phyloP scores from a whole-genome alignment of 441 rosid genomes.

The Metrosideros polymorpha region DNA sequence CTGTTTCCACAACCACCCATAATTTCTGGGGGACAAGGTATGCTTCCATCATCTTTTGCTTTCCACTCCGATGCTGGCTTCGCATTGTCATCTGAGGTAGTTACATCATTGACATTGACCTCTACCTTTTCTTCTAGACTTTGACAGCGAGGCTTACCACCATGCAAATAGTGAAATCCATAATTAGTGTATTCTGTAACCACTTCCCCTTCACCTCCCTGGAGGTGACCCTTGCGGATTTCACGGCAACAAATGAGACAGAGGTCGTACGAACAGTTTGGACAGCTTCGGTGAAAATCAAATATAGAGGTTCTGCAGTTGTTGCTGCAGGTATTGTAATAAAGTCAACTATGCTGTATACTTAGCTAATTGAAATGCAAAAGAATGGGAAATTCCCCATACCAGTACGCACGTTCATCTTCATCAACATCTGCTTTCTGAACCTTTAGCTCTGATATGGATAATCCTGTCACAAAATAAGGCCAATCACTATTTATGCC shows the following conservation, averaged over 20 bases:
- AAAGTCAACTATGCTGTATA: background rate
- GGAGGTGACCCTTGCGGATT: conserved; percentile 51
- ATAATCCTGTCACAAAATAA: conserved; percentile 21
- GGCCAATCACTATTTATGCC: background rate
- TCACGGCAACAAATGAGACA: conserved; percentile 83
- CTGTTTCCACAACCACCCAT: conserved; percentile 44
- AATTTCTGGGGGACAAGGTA: conserved; percentile 32
- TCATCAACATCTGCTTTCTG: conserved; percentile 14
- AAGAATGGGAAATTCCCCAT: background rate
- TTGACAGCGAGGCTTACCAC: background rate
- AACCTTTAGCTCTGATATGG: conserved; percentile 15
- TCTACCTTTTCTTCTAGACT: background rate
- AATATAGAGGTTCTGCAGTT: conserved; percentile 65
- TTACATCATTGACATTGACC: background rate
- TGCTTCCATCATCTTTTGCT: conserved; percentile 42
- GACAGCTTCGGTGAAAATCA: conserved; percentile 75
- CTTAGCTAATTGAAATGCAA: background rate
- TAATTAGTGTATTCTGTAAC: conserved; percentile 20
- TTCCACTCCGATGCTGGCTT: conserved; percentile 35
- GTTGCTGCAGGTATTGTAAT: conserved; percentile 30
- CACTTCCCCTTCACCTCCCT: conserved; percentile 29
- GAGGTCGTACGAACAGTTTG: conserved; percentile 53
- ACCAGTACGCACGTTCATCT: conserved; percentile 49
- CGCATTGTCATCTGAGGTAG: background rate
- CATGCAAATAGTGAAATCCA: conserved; percentile 49